Conservation (phyloP, 2,329 filamentous ascomycete genomes). For the Penicillium sumatraense region DNA sequence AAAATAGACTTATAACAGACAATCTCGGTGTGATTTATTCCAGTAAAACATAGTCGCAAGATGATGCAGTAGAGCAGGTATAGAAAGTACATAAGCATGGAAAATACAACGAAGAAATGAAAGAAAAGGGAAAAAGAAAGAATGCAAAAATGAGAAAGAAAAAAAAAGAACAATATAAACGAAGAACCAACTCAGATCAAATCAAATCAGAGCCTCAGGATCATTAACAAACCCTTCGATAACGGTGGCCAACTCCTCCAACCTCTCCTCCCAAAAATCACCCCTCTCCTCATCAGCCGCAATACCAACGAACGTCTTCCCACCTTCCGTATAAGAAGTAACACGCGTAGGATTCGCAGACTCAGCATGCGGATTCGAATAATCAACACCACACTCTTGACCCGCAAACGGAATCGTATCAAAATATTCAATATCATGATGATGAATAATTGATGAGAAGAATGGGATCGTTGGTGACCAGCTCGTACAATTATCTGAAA, state of each 20-base stretch:
- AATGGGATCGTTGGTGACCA: constrained; percentile 49
- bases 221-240: constrained; percentile 10
- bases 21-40: not conserved
- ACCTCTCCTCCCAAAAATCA: constrained; percentile 9
- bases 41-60: not conserved
- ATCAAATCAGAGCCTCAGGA: not conserved
- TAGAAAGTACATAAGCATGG: not conserved
- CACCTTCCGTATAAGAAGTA: constrained; percentile 9
- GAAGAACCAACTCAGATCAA: no score
- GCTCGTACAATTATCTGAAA: constrained; percentile 51
- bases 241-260: constrained; percentile 4
- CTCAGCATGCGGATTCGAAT: constrained; percentile 13
- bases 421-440: constrained; percentile 63
- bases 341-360: constrained; percentile 4
- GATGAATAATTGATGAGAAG: constrained; percentile 59
- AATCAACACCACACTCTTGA: constrained; percentile 8
- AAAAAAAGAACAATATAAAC: no score
- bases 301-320: constrained; percentile 10
- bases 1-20: no score
- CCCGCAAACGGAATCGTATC: constrained; percentile 41
- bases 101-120: not conserved
- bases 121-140: not conserved
- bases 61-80: not conserved
- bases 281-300: constrained; percentile 8
- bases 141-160: not conserved